Evolutionary conservation across 2,329 filamentous ascomycete species (phyloP).

Genomic region (Xylaria sp.): DNA sequence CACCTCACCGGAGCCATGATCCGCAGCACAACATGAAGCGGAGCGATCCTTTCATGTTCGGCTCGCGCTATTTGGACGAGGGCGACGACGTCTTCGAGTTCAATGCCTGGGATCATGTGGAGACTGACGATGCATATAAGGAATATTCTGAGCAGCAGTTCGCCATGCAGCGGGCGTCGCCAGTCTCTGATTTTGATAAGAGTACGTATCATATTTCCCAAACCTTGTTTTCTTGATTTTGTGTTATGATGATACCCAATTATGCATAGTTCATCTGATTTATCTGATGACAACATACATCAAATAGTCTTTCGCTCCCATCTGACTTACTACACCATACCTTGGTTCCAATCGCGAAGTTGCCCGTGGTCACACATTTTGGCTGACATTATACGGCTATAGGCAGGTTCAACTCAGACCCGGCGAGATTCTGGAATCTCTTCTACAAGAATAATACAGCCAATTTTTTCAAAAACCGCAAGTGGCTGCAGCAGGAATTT

Average conservation of each 20-base stretch:
- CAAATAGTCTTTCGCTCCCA: constrained; percentile 77
- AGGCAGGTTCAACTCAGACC: constrained; percentile 87
- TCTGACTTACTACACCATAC: constrained; percentile 62
- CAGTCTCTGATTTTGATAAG: constrained; percentile 94
- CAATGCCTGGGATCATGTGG: constrained; percentile 99
- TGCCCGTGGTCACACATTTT: neutral
- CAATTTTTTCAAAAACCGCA: constrained; percentile 99
- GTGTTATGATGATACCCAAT: constrained; percentile 65
- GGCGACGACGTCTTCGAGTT: constrained; percentile 94
- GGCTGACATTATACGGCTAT: constrained; percentile 37
- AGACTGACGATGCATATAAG: constrained; percentile 88
- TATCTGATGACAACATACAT: constrained; percentile 69
- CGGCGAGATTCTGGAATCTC: constrained; percentile 96
- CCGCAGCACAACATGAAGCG: constrained; percentile 81
- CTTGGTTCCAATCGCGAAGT: constrained; percentile 8
- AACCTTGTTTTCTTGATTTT: constrained; percentile 20
- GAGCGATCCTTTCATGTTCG: constrained; percentile 94
- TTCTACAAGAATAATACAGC: constrained; percentile 98
- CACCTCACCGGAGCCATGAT: constrained; percentile 76
- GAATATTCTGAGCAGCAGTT: constrained; percentile 88
- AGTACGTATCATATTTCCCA: constrained; percentile 59
- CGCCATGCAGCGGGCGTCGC: constrained; percentile 82
- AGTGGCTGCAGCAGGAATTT: constrained; percentile 97
- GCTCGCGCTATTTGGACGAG: constrained; percentile 83
- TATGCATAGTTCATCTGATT: constrained; percentile 79